Evolutionary conservation across 1,139 yeast genomes (phyloP).

Genomic region (Suhomyces anneliseae): DNA sequence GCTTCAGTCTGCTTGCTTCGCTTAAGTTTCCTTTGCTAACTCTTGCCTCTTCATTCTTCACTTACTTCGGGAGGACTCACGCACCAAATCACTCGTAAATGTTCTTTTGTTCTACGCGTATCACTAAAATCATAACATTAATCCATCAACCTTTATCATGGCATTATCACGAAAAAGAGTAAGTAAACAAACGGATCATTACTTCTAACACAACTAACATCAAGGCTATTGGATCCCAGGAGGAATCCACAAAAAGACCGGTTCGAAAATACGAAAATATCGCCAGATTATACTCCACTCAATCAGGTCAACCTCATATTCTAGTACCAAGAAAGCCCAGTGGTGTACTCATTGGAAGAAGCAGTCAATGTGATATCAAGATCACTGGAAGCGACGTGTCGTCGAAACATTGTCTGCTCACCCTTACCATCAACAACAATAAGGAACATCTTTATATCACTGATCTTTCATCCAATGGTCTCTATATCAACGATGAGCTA

Average conservation of each 20-base stretch:
- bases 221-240: constrained; percentile 1
- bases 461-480: constrained; percentile 68
- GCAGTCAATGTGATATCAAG: constrained; percentile 60
- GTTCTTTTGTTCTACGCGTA: background rate
- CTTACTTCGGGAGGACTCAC: no score
- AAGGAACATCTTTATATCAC: constrained; percentile 48
- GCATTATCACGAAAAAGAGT: constrained; percentile 43
- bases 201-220: background rate
- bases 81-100: no score
- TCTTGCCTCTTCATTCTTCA: no score
- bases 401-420: constrained; percentile 60
- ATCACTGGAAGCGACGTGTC: constrained; percentile 63
- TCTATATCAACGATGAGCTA: constrained; percentile 58
- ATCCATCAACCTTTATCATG: constrained; percentile 19
- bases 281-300: constrained; percentile 35
- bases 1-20: no score
- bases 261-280: constrained; percentile 20
- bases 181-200: constrained; percentile 20
- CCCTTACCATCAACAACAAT: constrained; percentile 36
- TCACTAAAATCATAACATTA: background rate
- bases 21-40: no score
- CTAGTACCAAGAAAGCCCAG: constrained; percentile 34
- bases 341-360: constrained; percentile 54
- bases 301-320: constrained; percentile 33
- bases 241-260: constrained; percentile 18